Evolutionary conservation across 2,329 filamentous ascomycete species (phyloP).

Genomic region (Aspergillus terreus): DNA sequence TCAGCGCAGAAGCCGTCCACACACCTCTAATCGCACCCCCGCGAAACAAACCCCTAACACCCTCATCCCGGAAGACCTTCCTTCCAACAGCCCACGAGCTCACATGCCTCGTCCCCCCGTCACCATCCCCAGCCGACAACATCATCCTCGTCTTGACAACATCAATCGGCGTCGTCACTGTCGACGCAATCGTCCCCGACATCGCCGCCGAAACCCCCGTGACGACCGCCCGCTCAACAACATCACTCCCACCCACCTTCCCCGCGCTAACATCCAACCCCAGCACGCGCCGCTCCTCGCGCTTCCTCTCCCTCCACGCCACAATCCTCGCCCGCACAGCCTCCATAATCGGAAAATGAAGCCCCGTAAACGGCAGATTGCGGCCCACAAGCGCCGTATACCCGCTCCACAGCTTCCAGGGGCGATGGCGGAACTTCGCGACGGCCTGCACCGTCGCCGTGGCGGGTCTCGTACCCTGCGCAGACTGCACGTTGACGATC

Average conservation of each 20-base stretch:
- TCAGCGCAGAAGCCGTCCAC: conserved; percentile 81
- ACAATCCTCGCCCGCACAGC: conserved; percentile 56
- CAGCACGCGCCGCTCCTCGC: conserved; percentile 30
- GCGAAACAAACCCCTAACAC: conserved; percentile 67
- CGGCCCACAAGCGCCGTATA: conserved; percentile 78
- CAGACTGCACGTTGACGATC: conserved; percentile 52
- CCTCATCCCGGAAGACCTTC: conserved; percentile 64
- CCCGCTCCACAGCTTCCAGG: conserved; percentile 59
- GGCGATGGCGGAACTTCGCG: conserved; percentile 53
- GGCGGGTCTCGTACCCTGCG: not conserved
- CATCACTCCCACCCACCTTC: conserved; percentile 14
- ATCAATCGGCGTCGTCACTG: conserved; percentile 84
- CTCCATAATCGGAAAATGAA: conserved; percentile 88
- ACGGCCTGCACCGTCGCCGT: conserved; percentile 48
- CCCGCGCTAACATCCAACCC: not conserved
- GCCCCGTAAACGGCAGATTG: conserved; percentile 80
- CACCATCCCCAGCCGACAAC: conserved; percentile 54
- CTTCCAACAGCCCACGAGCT: conserved; percentile 51
- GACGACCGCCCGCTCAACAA: conserved; percentile 66
- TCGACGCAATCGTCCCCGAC: conserved; percentile 70
- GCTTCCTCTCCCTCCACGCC: conserved; percentile 37
- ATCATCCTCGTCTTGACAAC: conserved; percentile 89
- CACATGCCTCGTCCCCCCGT: conserved; percentile 23
- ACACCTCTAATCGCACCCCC: conserved; percentile 68
- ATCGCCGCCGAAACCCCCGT: conserved; percentile 70